Evolutionary conservation across 129 eudicot species (phyloP).

Genomic region (Saussurea involucrata): DNA sequence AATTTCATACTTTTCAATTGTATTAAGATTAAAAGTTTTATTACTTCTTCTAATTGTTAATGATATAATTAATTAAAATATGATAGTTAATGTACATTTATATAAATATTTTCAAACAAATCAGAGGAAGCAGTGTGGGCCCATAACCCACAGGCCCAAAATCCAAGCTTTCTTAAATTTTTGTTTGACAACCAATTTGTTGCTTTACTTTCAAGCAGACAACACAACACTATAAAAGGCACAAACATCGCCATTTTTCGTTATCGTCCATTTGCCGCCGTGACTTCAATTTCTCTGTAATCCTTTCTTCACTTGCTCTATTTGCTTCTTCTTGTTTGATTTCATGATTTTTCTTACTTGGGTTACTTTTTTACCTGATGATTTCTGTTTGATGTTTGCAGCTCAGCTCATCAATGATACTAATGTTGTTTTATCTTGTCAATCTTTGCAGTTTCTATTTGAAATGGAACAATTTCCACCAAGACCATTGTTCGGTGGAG

Average conservation of each 20-base stretch:
- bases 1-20: too few relatives aligned
- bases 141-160: neutral
- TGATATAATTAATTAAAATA: too few relatives aligned
- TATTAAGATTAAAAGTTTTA: too few relatives aligned
- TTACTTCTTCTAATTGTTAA: too few relatives aligned
- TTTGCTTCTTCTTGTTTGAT: neutral
- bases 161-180: neutral
- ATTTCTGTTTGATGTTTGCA: neutral
- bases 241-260: neutral
- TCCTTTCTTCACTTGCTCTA: neutral
- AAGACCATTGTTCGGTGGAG: constrained; percentile 77
- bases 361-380: neutral
- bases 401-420: neutral
- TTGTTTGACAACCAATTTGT: neutral
- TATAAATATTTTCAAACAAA: neutral
- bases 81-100: too few relatives aligned
- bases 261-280: neutral
- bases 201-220: neutral
- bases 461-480: constrained; percentile 42
- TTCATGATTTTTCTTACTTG: neutral
- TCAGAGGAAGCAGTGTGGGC: neutral
- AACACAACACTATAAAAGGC: neutral
- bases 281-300: neutral
- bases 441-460: neutral
- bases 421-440: neutral